These are phyloP conservation scores for Ambrosia trifida DNA, from an alignment of 129 eudicot species.

Conservation along the genomic window DNA sequence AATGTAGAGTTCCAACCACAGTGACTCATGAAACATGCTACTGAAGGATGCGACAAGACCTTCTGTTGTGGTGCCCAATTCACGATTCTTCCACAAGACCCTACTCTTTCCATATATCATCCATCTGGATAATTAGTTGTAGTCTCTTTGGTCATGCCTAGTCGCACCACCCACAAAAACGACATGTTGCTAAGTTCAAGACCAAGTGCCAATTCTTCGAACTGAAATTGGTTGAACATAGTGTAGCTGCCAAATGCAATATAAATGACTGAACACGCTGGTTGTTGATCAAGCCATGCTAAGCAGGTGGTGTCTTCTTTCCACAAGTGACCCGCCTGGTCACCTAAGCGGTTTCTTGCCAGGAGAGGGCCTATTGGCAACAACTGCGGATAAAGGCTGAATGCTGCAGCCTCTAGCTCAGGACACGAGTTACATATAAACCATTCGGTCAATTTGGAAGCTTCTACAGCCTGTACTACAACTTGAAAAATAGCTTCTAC, in stretches of 20 bases:
- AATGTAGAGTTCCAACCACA: constrained; percentile 74
- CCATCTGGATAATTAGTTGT: constrained; percentile 35
- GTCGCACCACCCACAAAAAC: too few species aligned
- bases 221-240: constrained; percentile 15
- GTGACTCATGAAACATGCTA: constrained; percentile 60
- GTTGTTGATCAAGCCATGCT: constrained; percentile 55
- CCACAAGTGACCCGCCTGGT: constrained; percentile 47
- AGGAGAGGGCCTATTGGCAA: constrained; percentile 51
- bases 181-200: too few species aligned
- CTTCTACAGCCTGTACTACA: neutral
- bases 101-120: constrained; percentile 37
- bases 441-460: constrained; percentile 29
- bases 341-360: constrained; percentile 45
- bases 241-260: constrained; percentile 61
- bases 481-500: constrained; percentile 8
- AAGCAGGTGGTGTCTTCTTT: constrained; percentile 50
- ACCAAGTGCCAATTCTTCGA: too few species aligned
- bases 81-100: constrained; percentile 40
- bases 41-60: constrained; percentile 51
- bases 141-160: neutral
- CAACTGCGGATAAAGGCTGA: constrained; percentile 24
- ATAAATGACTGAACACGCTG: constrained; percentile 36
- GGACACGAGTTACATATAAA: constrained; percentile 43
- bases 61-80: constrained; percentile 65
- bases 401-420: constrained; percentile 45